Base-by-base conservation (phyloP, 192 early-diverging fungal genomes). In the Backusella tarrabulga region DNA sequence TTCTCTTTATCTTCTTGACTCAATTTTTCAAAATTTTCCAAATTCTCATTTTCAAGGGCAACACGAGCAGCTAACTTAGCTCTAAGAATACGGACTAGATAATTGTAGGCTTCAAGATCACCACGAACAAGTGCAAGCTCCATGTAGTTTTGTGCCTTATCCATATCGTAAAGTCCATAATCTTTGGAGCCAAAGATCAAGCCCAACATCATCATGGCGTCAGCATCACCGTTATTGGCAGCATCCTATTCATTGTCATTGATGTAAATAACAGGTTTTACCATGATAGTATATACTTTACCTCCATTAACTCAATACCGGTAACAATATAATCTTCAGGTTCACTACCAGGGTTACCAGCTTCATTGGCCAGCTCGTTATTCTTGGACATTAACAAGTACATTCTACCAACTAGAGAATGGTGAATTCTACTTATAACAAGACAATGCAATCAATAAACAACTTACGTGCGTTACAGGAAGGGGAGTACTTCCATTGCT, bases 161-260 rank as follows among this genome's bases (percentile, higher is more conserved):
- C 85, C 63, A 88, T 80, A 44, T 88, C 84, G 40, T 88, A 88
- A 12, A 85, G 44, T 66, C 83, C 85, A 54, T 84, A 86, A 19
- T 86, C 85, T 73, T 83, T 80, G 54, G 81, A 83, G 40, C 85
- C 87, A 69, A 85, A 88, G 36, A 88, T 86, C 77, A 88, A 82
- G 3, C 87, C 87, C 69, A 88, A 36, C 42, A 86, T 80, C 74
- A 83, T 77, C 71, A 88, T 71, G 21, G 87, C 79, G 41, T 88
- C 87, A 14, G 77, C 79, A 42, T 88, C 87, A 1, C 82, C 79
- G 21, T 75, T 78, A 9, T 82, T 82, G n/a, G 80, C 80, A 40
- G 80, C 73, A 26, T 82, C 77, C 77, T 79, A 71, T 4, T 29
- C 3, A 9, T 21, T 34, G 17, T 63, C 2, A 12, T 67, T 67